A percentile compares a stretch with the other conserved stretches of the same genome.
These are phyloP conservation scores for Leccinum arenicola DNA, from an alignment of 768 basidiomycete species.

Conservation along the genomic window DNA sequence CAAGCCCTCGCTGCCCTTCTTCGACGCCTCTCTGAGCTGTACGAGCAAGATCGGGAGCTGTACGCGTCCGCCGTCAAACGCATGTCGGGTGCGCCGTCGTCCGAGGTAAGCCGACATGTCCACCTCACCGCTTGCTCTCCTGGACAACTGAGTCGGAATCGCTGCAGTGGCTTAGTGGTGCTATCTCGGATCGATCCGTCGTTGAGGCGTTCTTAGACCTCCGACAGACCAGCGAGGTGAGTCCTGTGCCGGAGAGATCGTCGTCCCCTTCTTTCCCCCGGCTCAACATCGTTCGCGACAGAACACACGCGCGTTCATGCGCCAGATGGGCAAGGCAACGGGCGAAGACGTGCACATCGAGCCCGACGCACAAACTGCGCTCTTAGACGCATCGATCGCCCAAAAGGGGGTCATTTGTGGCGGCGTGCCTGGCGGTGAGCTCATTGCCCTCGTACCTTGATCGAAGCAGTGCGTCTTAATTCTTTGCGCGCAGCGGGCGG, in stretches of 20 bases:
- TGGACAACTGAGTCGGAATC: background rate
- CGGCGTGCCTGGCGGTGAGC: slow-evolving; percentile 92
- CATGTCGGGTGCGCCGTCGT: slow-evolving; percentile 55
- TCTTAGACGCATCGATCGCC: slow-evolving; percentile 74
- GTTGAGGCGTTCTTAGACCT: slow-evolving; percentile 57
- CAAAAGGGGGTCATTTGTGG: slow-evolving; percentile 89
- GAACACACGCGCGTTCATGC: slow-evolving; percentile 79
- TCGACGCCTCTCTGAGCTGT: slow-evolving; percentile 46
- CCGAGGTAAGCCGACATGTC: slow-evolving; percentile 43
- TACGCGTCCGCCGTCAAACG: slow-evolving; percentile 62
- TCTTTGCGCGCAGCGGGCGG: slow-evolving; percentile 71
- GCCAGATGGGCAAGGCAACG: slow-evolving; percentile 73
- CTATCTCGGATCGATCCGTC: slow-evolving; percentile 29
- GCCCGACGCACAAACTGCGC: slow-evolving; percentile 78
- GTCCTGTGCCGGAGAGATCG: background rate
- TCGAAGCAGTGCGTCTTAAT: background rate
- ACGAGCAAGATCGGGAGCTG: slow-evolving; percentile 43
- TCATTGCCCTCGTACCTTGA: background rate
- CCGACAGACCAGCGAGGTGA: slow-evolving; percentile 57
- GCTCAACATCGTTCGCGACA: slow-evolving; percentile 28
- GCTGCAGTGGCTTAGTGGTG: slow-evolving; percentile 44
- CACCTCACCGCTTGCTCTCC: background rate
- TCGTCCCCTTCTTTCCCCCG: background rate
- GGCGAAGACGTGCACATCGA: slow-evolving; percentile 77
- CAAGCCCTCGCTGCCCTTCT: slow-evolving; percentile 55